These are phyloP conservation scores for Xylaria sp. DNA, from an alignment of 2,329 filamentous ascomycete genomes.

Conservation along the genomic window DNA sequence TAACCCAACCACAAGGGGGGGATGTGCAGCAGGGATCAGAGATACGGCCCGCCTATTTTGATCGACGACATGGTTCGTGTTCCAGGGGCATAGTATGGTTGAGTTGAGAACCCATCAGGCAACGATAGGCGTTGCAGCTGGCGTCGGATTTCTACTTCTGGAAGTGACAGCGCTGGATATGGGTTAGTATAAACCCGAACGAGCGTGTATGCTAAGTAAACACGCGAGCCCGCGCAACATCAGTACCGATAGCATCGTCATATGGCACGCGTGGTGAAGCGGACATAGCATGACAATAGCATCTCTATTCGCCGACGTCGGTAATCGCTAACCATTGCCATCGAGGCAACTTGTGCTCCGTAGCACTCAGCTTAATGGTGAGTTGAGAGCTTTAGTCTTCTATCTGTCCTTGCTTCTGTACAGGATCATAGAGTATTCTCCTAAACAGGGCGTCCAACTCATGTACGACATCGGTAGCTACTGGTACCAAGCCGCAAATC, in stretches of 20 bases:
- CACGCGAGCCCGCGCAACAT: not conserved
- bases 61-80: slow-evolving; percentile 5
- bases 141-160: slow-evolving; percentile 8
- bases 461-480: slow-evolving; percentile 1
- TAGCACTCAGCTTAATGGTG: too few species aligned
- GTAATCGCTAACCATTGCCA: not conserved
- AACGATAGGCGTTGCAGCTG: slow-evolving; percentile 5
- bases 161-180: not conserved
- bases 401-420: not conserved
- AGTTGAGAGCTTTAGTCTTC: too few species aligned
- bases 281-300: not conserved
- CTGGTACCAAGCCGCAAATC: slow-evolving; percentile 36
- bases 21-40: not conserved
- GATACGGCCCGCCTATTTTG: slow-evolving; percentile 11
- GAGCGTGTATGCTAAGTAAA: not conserved
- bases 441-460: slow-evolving; percentile 26
- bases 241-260: not conserved
- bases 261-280: not conserved
- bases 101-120: not conserved
- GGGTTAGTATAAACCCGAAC: slow-evolving; percentile 3
- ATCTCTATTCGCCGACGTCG: not conserved
- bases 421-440: slow-evolving; percentile 8
- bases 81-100: not conserved
- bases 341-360: not conserved
- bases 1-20: not conserved